Evolutionary conservation across 192 early-diverging fungal genomes (phyloP).

Genomic region (Rhizophagus clarus): DNA sequence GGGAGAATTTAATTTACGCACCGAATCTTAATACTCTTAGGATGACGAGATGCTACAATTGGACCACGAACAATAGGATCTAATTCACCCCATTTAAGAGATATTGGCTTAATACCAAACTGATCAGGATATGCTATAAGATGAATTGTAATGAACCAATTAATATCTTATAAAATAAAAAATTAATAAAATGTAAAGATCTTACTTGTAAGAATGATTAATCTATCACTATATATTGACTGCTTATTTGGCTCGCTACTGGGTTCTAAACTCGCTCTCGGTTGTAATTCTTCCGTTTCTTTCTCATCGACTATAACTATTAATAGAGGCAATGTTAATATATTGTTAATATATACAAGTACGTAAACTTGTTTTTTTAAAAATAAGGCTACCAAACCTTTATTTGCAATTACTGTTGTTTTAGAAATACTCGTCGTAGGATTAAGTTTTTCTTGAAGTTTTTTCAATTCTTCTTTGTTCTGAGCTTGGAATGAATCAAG

Average conservation of each 20-base stretch:
- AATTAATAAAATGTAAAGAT: background rate
- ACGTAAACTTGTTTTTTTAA: background rate
- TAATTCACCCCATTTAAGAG: conserved; percentile 77
- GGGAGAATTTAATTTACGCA: conserved; percentile 33
- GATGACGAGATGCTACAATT: conserved; percentile 80
- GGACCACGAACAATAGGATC: conserved; percentile 78
- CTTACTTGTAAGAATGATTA: conserved; percentile 2
- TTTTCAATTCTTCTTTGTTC: conserved; percentile 31
- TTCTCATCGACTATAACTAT: background rate
- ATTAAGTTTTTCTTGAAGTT: conserved; percentile 23
- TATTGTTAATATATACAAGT: background rate
- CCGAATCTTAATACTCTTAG: conserved; percentile 73
- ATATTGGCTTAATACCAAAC: conserved; percentile 72
- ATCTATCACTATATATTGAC: background rate
- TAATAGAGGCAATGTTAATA: background rate
- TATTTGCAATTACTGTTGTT: conserved; percentile 4
- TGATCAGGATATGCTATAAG: conserved; percentile 54
- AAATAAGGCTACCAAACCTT: background rate
- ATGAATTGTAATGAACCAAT: background rate
- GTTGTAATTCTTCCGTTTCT: background rate
- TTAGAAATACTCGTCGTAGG: conserved; percentile 23
- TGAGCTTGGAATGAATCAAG: conserved; percentile 33
- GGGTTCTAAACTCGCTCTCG: background rate
- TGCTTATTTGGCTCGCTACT: background rate
- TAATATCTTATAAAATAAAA: background rate